Evolutionary conservation across 495 filamentous ascomycete species (phyloP).

Genomic region (Hypoxylon fragiforme): DNA sequence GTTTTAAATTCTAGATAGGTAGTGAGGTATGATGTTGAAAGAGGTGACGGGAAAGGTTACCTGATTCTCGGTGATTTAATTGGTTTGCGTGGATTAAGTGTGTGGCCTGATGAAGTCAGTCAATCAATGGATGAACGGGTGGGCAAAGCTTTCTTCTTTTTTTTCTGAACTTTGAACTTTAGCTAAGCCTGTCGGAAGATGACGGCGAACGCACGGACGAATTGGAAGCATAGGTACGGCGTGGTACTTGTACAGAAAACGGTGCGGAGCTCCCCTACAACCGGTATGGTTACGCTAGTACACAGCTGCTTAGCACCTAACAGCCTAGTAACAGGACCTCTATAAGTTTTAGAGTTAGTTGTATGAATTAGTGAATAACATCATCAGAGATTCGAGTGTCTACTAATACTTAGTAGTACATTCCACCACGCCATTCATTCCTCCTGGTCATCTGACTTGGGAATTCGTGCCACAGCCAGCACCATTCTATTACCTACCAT

Average conservation of each 20-base stretch:
- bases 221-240: too few species aligned
- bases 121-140: conserved; percentile 14
- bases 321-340: too few species aligned
- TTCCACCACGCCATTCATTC: neutral
- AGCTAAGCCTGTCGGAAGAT: conserved; percentile 15
- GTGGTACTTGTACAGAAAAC: too few species aligned
- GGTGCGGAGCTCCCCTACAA: conserved; percentile 31
- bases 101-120: too few species aligned
- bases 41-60: too few species aligned
- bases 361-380: neutral
- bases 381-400: neutral
- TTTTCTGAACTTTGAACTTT: conserved; percentile 17
- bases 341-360: too few species aligned
- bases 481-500: too few species aligned
- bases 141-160: conserved; percentile 8
- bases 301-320: neutral
- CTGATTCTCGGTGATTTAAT: conserved; percentile 19
- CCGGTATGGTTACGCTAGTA: too few species aligned
- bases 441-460: neutral
- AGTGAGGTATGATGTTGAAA: too few species aligned
- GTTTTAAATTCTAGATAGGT: too few species aligned
- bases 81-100: conserved; percentile 11
- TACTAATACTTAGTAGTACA: too few species aligned
- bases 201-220: conserved; percentile 28
- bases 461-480: too few species aligned